Evolutionary conservation across 306 rosid genomes (phyloP).

Genomic region (Delonix regia): DNA sequence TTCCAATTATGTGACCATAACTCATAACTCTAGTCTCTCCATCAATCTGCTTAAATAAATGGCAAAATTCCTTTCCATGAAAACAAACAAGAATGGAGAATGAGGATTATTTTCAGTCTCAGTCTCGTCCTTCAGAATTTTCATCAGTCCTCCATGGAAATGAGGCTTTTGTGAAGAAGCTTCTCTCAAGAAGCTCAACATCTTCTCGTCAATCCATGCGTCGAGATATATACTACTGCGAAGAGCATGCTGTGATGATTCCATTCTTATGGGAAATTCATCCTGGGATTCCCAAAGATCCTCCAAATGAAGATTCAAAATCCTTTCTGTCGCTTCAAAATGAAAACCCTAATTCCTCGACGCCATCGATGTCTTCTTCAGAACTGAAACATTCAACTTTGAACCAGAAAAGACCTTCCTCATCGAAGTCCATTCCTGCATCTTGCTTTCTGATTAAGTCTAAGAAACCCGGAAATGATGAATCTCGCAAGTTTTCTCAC

Average conservation of each 20-base stretch:
- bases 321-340: too few relatives aligned
- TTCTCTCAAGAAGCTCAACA: not conserved
- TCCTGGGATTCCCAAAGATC: conserved; percentile 30
- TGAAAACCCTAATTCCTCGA: too few relatives aligned
- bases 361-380: not conserved
- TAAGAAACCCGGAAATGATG: not conserved
- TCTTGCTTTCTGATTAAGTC: not conserved
- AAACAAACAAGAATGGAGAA: not conserved
- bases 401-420: not conserved
- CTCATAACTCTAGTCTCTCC: not conserved
- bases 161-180: conserved; percentile 16
- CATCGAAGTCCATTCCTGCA: too few relatives aligned
- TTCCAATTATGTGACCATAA: not conserved
- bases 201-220: not conserved
- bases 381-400: not conserved
- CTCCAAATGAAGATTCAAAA: not conserved
- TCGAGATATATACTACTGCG: not conserved
- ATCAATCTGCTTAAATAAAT: not conserved
- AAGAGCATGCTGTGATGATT: not conserved
- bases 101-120: not conserved
- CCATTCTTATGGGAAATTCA: conserved; percentile 40
- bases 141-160: conserved; percentile 14
- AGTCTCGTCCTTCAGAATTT: not conserved
- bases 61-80: not conserved
- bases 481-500: not conserved